Conservation (phyloP, 306 rosid genomes). For the Malus domestica region ASM211411v1 NC_041790.1:18456501-18457000, state of each 20-base stretch:
- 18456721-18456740: neutral
- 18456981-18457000: constrained; percentile 98
- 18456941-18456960: constrained; percentile 87
- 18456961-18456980: constrained; percentile 96
- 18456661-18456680: neutral
- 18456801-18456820: constrained; percentile 98
- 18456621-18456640: neutral
- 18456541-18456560: neutral
- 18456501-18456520: neutral
- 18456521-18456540: neutral
- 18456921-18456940: constrained; percentile 97
- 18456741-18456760: constrained; percentile 52
- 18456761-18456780: constrained; percentile 82
- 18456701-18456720: neutral
- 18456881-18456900: constrained; percentile 94
- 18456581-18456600: neutral
- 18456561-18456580: neutral
- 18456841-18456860: constrained; percentile 67
- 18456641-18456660: neutral
- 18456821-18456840: constrained; percentile 82
- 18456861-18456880: constrained; percentile 81
- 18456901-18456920: constrained; percentile 97
- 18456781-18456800: constrained; percentile 87
- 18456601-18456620: neutral
- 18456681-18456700: neutral